Evolutionary conservation across 352 stramenopile species (phyloP), one percentile per base, ranked within the genome.

Genomic region (Bremia lactucae): DNA sequence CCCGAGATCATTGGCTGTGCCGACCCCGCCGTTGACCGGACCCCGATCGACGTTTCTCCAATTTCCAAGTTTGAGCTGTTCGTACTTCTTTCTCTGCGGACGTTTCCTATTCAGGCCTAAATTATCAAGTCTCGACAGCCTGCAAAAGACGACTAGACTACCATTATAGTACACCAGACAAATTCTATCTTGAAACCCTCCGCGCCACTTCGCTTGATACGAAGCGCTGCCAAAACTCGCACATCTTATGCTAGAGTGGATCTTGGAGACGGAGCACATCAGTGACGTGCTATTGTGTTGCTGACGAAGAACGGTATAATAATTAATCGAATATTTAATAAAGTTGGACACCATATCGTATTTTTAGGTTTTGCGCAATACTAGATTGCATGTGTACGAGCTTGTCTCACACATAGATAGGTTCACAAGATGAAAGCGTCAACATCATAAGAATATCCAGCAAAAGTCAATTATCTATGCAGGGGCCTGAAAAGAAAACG

Each of bases 11-110:
- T 90, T 46, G 78, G 78, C 43, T 53, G 42, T 24, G 78, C 78
- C 6, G 78, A 90, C 50, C 61, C 70, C 33, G 62, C 44, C 14
- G 69, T 90, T 20, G 78, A 90, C 58, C 78, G 78, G 46, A 68
- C 68, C 13, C 68, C 74, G 14, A 87, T 90, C 31, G 62, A 83
- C 44, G 74, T 87, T 31, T 79, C 74, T n/a, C 74, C 74, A 20
- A 59, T 87, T 46, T 79, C 70, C 21, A 72, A 84, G 53, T 38
- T 87, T 36, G 78, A 90, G 57, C 62, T 90, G 39, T 26, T 87
- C 14, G 46, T 83, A 31, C 57, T 90, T 44, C 65, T 87, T 22
- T 81, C 69, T 21, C 69, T 87, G 54, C 73, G 77, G 50, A 83
- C 61, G 19, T 89, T 89, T 42, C 77, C 77, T 6, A 52, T 62